Conservation (phyloP, 129 eudicot genomes). For the carrot (Daucus carota) region DNA sequence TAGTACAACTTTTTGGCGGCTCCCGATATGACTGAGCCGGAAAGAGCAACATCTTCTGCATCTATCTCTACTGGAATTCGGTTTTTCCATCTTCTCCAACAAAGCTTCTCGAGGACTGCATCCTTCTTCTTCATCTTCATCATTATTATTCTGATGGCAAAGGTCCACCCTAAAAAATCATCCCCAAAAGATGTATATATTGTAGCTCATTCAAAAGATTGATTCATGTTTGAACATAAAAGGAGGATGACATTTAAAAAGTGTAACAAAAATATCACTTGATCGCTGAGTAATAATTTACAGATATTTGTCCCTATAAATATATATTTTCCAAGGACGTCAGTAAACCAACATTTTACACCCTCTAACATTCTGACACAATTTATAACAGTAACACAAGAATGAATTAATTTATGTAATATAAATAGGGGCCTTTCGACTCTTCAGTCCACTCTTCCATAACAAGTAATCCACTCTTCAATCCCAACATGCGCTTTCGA, state of each 20-base stretch:
- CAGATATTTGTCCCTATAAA: not conserved
- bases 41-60: constrained; percentile 54
- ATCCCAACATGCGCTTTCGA: too few species aligned
- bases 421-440: not conserved
- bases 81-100: constrained; percentile 46
- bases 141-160: constrained; percentile 90
- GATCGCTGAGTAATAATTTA: not conserved
- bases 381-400: too few species aligned
- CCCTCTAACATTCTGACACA: not conserved
- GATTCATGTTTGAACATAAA: not conserved
- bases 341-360: not conserved
- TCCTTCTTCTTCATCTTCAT: constrained; percentile 76
- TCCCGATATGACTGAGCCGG: constrained; percentile 52
- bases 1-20: constrained; percentile 75
- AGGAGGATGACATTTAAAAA: not conserved
- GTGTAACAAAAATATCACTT: not conserved
- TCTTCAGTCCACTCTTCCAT: too few species aligned
- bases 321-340: not conserved
- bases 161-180: constrained; percentile 72
- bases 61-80: constrained; percentile 23
- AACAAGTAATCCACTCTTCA: too few species aligned
- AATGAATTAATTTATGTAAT: not conserved
- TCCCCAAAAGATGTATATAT: constrained; percentile 10
- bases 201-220: constrained; percentile 6
- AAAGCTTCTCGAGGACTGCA: constrained; percentile 53